Base-by-base conservation (phyloP, 805 yeast genomes). In the Tetrapisispora taiwanensis region DNA sequence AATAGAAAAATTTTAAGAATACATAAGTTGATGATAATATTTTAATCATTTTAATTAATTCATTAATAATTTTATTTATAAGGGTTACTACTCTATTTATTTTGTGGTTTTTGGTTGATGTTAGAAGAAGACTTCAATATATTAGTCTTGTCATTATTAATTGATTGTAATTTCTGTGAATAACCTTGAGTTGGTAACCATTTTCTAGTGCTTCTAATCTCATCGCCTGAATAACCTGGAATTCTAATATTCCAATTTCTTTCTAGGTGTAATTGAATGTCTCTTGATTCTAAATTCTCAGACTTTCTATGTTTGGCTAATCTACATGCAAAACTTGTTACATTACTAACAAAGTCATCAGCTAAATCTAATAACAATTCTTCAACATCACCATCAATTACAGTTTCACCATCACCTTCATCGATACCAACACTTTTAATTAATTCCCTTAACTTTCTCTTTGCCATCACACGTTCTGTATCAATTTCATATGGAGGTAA, bases 371-470 rank as follows among this genome's bases (percentile, higher is more conserved):
- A 70, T 30, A 92, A 67, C 33, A 92, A 67, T 53, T 90, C 97
- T 62, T 89, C 96, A 15, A 87, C 95, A 63, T 92, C 97, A 24
- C 97, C 97, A 62, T 90, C 98, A 46, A 92, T 84, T 4, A 75
- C 74, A 6, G 95, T 80, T 55, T 88, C 95, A 15, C 90, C 84
- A 58, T 90, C 97, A 35, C 95, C 96, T 61, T 82, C 92, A 60
- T 84, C 90, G 2, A 81, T 76, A 7, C 89, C 92, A 14, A 81
- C 84, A 2, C 85, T 78, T 57, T 79, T 78, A 7, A 92, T 92
- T 47, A 92, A 71, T 59, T 92, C 98, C 50, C 84, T 75, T 52
- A 92, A 71, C 61, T 92, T 92, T 42, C 98, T 72, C 62, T 92
- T 92, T 33, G 92, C 82, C 58, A 92, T 69, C 1, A 89, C 94